phyloP scores from a whole-genome alignment of 2,329 filamentous ascomycete genomes.

The Alternaria panax region DNA sequence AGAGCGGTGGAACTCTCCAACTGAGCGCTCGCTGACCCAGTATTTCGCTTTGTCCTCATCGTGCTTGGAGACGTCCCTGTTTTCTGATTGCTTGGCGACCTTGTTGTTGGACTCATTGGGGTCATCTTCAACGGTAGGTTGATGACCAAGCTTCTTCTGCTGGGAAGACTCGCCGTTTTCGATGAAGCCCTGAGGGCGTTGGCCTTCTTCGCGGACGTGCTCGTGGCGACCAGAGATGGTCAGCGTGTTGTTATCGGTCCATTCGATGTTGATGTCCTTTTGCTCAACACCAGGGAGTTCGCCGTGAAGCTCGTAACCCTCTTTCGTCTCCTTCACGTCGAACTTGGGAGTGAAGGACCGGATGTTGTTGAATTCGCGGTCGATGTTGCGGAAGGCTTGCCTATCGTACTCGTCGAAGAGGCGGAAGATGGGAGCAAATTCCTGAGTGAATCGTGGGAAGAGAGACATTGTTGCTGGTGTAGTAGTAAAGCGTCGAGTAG shows the following conservation, averaged over 20 bases:
- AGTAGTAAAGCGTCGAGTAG: slow-evolving; percentile 29
- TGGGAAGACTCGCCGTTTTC: slow-evolving; percentile 47
- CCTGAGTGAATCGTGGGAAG: slow-evolving; percentile 52
- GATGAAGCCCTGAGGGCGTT: slow-evolving; percentile 57
- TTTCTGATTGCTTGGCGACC: slow-evolving; percentile 39
- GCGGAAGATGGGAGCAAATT: slow-evolving; percentile 56
- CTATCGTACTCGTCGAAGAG: slow-evolving; percentile 58
- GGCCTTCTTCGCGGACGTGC: slow-evolving; percentile 65
- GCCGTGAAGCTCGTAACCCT: slow-evolving; percentile 77
- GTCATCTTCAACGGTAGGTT: slow-evolving; percentile 73
- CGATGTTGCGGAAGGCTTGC: slow-evolving; percentile 38
- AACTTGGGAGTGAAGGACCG: slow-evolving; percentile 77
- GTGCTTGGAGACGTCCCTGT: slow-evolving; percentile 51
- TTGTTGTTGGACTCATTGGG: slow-evolving; percentile 32
- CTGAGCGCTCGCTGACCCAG: slow-evolving; percentile 70
- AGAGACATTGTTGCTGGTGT: slow-evolving; percentile 50
- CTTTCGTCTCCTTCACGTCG: slow-evolving; percentile 74
- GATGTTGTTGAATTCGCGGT: slow-evolving; percentile 39
- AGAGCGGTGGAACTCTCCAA: slow-evolving; percentile 66
- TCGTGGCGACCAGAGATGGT: slow-evolving; percentile 74
- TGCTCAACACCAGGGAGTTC: slow-evolving; percentile 79
- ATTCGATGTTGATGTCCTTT: slow-evolving; percentile 78
- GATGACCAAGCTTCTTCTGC: slow-evolving; percentile 36
- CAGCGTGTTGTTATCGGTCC: slow-evolving; percentile 77
- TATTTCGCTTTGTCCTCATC: slow-evolving; percentile 65